Percentiles rank a stretch among this genome's conserved stretches.
Conservation (phyloP, 768 basidiomycete species). For the Amanita molliuscula region DNA sequence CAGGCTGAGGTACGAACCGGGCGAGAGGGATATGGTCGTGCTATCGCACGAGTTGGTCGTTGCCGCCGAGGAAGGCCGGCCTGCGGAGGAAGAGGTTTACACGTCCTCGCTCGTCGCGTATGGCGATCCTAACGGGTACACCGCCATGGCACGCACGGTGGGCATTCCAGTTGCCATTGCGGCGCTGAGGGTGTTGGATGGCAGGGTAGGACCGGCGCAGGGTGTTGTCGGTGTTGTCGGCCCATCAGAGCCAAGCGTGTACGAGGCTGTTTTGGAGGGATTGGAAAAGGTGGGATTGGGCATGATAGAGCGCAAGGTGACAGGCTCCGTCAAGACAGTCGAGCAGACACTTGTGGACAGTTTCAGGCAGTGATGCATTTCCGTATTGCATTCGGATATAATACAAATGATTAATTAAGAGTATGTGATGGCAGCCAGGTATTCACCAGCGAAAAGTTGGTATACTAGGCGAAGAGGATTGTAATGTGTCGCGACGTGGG, state of each 20-base stretch:
- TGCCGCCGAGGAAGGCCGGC: slow-evolving; percentile 5
- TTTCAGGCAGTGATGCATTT: not conserved
- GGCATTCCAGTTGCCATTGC: slow-evolving; percentile 85
- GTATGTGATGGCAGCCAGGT: slow-evolving; percentile 37
- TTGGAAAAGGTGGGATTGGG: slow-evolving; percentile 44
- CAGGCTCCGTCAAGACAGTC: slow-evolving; percentile 7
- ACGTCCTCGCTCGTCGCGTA: slow-evolving; percentile 59
- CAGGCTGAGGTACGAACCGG: slow-evolving; percentile 54
- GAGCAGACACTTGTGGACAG: slow-evolving; percentile 1
- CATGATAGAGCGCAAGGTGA: slow-evolving; percentile 28
- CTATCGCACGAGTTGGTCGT: slow-evolving; percentile 77
- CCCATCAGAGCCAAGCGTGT: slow-evolving; percentile 53
- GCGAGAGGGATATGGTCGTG: slow-evolving; percentile 82
- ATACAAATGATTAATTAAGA: not conserved
- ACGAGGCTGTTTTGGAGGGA: slow-evolving; percentile 47
- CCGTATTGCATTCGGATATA: not conserved
- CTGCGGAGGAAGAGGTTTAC: slow-evolving; percentile 37
- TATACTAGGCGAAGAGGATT: slow-evolving; percentile 45
- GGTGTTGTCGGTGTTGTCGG: slow-evolving; percentile 52
- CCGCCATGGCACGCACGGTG: slow-evolving; percentile 89
- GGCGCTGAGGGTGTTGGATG: slow-evolving; percentile 60
- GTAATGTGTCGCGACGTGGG: slow-evolving; percentile 41
- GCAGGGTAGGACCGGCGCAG: slow-evolving; percentile 20
- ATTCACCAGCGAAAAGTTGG: slow-evolving; percentile 35
- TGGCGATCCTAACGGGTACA: slow-evolving; percentile 26